Conservation (phyloP, 202 grass and related monocot genomes). For the Miscanthus sacchariflorus region DNA sequence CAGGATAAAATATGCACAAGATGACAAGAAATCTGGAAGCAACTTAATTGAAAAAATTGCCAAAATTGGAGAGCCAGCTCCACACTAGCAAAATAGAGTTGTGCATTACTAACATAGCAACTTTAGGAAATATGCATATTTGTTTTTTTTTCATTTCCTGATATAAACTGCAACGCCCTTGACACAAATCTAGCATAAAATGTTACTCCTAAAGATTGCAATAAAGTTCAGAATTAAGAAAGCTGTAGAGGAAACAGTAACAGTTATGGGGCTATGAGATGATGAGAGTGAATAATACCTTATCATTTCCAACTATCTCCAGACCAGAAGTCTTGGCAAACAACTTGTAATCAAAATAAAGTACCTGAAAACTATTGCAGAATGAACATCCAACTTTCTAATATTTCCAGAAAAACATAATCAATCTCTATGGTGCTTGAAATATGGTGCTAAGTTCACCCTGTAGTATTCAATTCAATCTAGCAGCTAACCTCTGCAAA, state of each 20-base stretch:
- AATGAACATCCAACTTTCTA: slow-evolving; percentile 28
- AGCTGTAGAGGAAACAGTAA: not conserved
- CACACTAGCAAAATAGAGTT: slow-evolving; percentile 5
- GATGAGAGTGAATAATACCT: slow-evolving; percentile 43
- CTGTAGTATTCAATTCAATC: not conserved
- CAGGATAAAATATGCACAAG: not conserved
- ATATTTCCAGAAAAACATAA: not conserved
- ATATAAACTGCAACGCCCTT: not conserved
- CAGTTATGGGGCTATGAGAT: not conserved
- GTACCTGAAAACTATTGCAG: slow-evolving; percentile 62
- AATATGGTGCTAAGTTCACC: not conserved
- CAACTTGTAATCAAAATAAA: slow-evolving; percentile 86
- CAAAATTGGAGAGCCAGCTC: not conserved
- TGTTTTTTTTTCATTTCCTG: not conserved
- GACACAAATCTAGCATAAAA: not conserved
- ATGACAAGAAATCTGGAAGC: not conserved
- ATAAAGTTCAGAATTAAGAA: not conserved
- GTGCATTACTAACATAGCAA: not conserved
- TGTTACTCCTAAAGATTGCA: not conserved
- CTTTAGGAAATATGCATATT: not conserved
- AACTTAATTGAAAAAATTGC: not conserved
- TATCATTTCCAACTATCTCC: slow-evolving; percentile 36
- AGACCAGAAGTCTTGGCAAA: slow-evolving; percentile 54
- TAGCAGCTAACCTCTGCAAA: slow-evolving; percentile 80
- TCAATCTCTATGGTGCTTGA: not conserved